A percentile compares a stretch with the other conserved stretches of the same genome.
Conservation (phyloP, 2,329 filamentous ascomycete genomes). For the Helotiales sp. region DNA sequence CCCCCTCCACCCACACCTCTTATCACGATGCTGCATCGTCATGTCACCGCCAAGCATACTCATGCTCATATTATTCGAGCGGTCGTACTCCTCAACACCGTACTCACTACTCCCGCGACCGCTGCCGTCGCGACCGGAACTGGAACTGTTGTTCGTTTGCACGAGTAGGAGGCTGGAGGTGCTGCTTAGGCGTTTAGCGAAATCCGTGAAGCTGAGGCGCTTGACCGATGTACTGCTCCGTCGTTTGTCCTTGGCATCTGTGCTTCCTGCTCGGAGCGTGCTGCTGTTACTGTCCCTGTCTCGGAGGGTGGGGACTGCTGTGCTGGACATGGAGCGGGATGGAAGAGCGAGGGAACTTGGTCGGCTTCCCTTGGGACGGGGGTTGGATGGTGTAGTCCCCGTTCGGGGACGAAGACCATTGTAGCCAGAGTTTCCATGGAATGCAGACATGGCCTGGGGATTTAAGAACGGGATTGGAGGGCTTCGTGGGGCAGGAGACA, state of each 20-base stretch:
- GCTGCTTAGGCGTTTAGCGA: conserved; percentile 63
- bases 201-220: conserved; percentile 65
- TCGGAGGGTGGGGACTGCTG: conserved; percentile 29
- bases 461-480: conserved; percentile 40
- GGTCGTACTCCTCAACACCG: conserved; percentile 19
- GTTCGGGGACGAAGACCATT: conserved; percentile 36
- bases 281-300: conserved; percentile 29
- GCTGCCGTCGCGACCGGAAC: conserved; percentile 35
- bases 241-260: conserved; percentile 49
- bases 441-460: conserved; percentile 39
- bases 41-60: conserved; percentile 12
- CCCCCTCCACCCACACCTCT: conserved; percentile 61
- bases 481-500: conserved; percentile 33
- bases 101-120: conserved; percentile 36
- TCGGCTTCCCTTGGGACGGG: conserved; percentile 25
- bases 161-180: conserved; percentile 64
- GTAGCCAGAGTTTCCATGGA: conserved; percentile 30
- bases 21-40: conserved; percentile 31
- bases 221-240: conserved; percentile 60
- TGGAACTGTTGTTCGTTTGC: conserved; percentile 56
- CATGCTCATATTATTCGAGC: not conserved
- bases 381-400: conserved; percentile 32
- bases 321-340: conserved; percentile 38
- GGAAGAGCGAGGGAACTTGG: conserved; percentile 39
- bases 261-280: conserved; percentile 23